Conservation (phyloP, 495 filamentous ascomycete genomes). For the Hyaloscypha hepaticicola region DNA sequence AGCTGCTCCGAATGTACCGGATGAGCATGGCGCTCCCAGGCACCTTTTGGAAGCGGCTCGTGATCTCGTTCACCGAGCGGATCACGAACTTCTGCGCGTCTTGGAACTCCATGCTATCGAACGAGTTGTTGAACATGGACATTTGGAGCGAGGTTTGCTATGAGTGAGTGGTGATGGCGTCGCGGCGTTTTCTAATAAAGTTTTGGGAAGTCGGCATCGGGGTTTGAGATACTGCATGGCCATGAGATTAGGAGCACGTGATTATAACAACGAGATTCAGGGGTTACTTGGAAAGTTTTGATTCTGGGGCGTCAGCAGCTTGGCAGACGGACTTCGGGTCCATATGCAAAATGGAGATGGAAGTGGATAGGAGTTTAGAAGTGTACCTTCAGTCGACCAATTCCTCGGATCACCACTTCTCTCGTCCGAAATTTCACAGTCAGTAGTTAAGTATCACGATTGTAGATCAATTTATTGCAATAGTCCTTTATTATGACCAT, state of each 20-base stretch:
- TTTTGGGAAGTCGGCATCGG: background rate
- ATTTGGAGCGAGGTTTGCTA: background rate
- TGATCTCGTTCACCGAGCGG: conserved; percentile 62
- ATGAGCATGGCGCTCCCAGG: conserved; percentile 93
- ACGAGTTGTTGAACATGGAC: conserved; percentile 21
- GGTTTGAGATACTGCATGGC: background rate
- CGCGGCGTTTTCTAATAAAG: background rate
- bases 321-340: too few relatives aligned
- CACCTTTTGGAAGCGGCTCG: conserved; percentile 76
- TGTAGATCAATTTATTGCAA: background rate
- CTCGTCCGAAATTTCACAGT: background rate
- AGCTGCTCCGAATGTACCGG: conserved; percentile 92
- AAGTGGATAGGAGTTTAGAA: too few relatives aligned
- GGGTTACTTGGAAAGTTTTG: background rate
- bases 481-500: conserved; percentile 28
- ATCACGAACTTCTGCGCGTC: conserved; percentile 72
- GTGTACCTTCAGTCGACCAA: too few relatives aligned
- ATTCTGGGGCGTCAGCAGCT: background rate
- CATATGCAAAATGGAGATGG: too few relatives aligned
- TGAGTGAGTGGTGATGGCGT: background rate
- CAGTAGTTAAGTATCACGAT: background rate
- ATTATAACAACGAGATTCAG: background rate
- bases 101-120: conserved; percentile 70
- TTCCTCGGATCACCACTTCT: background rate
- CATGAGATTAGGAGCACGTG: conserved; percentile 2